Evolutionary conservation across 2,329 filamentous ascomycete species (phyloP).

Genomic region (Sarocladium kiliense): DNA sequence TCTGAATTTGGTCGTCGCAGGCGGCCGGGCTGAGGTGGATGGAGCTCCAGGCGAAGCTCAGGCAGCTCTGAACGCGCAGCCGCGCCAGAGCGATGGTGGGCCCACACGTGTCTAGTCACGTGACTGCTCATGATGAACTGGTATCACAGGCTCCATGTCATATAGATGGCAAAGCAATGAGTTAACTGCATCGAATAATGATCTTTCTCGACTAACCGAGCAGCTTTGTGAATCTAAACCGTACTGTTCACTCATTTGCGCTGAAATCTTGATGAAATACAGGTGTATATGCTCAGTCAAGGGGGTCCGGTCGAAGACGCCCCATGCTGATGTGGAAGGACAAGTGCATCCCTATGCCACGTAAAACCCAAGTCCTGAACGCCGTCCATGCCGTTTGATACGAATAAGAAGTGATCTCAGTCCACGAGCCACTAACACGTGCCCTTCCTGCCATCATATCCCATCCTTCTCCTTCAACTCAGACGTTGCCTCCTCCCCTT

Average conservation of each 20-base stretch:
- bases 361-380: background rate
- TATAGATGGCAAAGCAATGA: no score
- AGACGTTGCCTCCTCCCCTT: conserved; percentile 27
- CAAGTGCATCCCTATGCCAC: no score
- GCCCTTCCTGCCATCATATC: conserved; percentile 10
- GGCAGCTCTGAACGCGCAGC: conserved; percentile 44
- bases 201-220: no score
- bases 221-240: no score
- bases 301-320: no score
- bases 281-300: no score
- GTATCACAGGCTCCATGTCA: no score
- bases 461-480: conserved; percentile 19
- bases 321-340: no score
- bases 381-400: background rate
- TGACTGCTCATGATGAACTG: conserved; percentile 12
- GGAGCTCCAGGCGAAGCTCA: conserved; percentile 35
- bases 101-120: conserved; percentile 17
- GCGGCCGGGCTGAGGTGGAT: conserved; percentile 19
- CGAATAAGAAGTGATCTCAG: background rate
- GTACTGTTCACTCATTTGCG: no score
- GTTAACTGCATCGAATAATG: no score
- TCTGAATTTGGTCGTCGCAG: conserved; percentile 19
- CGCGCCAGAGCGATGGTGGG: conserved; percentile 17
- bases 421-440: background rate
- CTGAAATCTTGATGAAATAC: no score